These are phyloP conservation scores for Phytophthora sp. DNA, from an alignment of 352 stramenopile species.

Conservation along the genomic window DNA sequence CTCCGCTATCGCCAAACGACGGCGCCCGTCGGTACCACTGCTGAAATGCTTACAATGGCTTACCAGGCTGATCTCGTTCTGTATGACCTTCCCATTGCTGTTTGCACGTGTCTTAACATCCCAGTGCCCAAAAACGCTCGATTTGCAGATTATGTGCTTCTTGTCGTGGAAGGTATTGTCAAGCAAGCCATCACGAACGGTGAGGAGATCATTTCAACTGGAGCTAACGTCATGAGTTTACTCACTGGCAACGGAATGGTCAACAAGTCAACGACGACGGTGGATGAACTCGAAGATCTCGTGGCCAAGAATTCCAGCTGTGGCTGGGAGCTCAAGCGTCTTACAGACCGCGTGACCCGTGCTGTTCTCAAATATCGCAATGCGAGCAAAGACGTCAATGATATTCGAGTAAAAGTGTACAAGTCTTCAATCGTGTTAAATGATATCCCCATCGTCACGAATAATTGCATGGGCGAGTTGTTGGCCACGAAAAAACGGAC, in stretches of 20 bases:
- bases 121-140: conserved; percentile 2
- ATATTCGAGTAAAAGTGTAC: conserved; percentile 35
- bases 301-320: conserved; percentile 31
- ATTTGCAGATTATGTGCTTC: conserved; percentile 14
- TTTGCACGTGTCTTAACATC: conserved; percentile 19
- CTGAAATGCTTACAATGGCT: conserved; percentile 22
- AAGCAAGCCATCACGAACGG: conserved; percentile 34
- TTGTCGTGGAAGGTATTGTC: conserved; percentile 34
- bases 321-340: conserved; percentile 32
- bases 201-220: conserved; percentile 33
- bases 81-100: conserved; percentile 23
- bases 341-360: conserved; percentile 28
- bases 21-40: conserved; percentile 19
- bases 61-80: conserved; percentile 37
- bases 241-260: conserved; percentile 15
- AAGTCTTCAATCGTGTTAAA: conserved; percentile 38
- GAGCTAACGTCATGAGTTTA: conserved; percentile 30
- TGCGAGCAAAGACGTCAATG: background rate
- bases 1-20: conserved; percentile 30
- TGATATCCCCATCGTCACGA: conserved; percentile 40
- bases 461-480: conserved; percentile 36
- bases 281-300: conserved; percentile 29
- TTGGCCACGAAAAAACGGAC: conserved; percentile 15
- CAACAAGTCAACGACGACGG: conserved; percentile 15
- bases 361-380: conserved; percentile 30